These are phyloP conservation scores for Yamadazyma dushanensis DNA, from an alignment of 1,139 yeast species.

Conservation along the genomic window DNA sequence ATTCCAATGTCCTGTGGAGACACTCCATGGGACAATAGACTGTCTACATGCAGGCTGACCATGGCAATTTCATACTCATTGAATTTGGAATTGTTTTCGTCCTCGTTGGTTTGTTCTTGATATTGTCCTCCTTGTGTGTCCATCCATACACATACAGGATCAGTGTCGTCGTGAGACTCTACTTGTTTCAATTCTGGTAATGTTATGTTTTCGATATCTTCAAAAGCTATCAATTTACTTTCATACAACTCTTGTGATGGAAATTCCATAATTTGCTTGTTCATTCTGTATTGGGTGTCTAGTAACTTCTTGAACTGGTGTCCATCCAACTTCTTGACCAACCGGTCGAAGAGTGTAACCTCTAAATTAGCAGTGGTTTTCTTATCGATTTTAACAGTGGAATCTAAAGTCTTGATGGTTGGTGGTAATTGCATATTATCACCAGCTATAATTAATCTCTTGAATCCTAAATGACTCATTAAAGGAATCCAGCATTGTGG, in stretches of 20 bases:
- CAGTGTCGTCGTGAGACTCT: constrained; percentile 32
- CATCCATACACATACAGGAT: constrained; percentile 61
- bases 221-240: constrained; percentile 61
- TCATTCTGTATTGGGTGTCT: constrained; percentile 87
- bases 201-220: constrained; percentile 51
- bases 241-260: constrained; percentile 70
- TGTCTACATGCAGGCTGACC: constrained; percentile 55
- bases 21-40: constrained; percentile 51
- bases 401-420: constrained; percentile 53
- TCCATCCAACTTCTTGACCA: constrained; percentile 54
- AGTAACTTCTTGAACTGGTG: constrained; percentile 54
- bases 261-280: constrained; percentile 71
- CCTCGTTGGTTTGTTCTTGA: constrained; percentile 54
- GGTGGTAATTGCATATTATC: constrained; percentile 90
- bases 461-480: constrained; percentile 60
- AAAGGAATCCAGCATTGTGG: constrained; percentile 98
- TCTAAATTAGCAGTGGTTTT: constrained; percentile 46
- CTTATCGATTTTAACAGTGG: constrained; percentile 25
- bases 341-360: constrained; percentile 76
- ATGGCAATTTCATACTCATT: constrained; percentile 74
- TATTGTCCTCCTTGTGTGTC: constrained; percentile 93
- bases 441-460: constrained; percentile 72
- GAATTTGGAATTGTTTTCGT: constrained; percentile 52
- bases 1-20: constrained; percentile 63
- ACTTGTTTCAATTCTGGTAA: constrained; percentile 49